Evolutionary conservation across 768 basidiomycete genomes (phyloP), one percentile per base, ranked within the genome.

Genomic region (Termitomyces sp.): DNA sequence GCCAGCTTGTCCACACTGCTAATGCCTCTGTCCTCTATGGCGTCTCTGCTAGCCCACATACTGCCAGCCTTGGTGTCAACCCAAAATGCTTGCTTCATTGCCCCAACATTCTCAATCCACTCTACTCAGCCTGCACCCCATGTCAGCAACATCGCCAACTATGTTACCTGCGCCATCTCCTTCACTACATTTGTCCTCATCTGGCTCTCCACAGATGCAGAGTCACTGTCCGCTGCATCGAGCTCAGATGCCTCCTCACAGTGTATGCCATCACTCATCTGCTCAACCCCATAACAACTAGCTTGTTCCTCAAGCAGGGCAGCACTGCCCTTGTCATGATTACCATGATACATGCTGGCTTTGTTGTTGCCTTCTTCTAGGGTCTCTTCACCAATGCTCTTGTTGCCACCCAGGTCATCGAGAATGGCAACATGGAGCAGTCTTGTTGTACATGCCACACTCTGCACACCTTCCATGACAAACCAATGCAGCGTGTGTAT

Each of bases 171-270:
- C 64, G 87, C 77, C n/a, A 66, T 92, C 52, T 87, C 87, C 66
- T 72, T 93, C 59, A 47, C 88, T 63, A 72, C 84, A n/a, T 61
- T 78, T 24, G 68, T 68, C 38, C 78, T 98, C 44, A 77, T 92
- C 43, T 73, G 76, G 33, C 69, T 78, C 48, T 85, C 16, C 77
- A 80, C 56, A 74, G 85, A 53, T 74, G 96, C 54, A 87, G 85
- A 65, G 96, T 94, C 13, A 96, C 96, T 18, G 96, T 98, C 40
- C 95, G 93, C 75, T 87, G 91, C 20, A 64, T 85, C 53, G 92
- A 94, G 73, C 75, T 93, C 38, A 80, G 87, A 22, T 64, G 79
- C 5, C 84, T 93, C 70, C 76, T 92, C 36, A 62, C 73, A 28
- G 58, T 88, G 14, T 92, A 93, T 72, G 74, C 87, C 63, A 44